Evolutionary conservation across 352 stramenopile genomes (phyloP).

Genomic region (Hyaloperonospora arabidopsidis): DNA sequence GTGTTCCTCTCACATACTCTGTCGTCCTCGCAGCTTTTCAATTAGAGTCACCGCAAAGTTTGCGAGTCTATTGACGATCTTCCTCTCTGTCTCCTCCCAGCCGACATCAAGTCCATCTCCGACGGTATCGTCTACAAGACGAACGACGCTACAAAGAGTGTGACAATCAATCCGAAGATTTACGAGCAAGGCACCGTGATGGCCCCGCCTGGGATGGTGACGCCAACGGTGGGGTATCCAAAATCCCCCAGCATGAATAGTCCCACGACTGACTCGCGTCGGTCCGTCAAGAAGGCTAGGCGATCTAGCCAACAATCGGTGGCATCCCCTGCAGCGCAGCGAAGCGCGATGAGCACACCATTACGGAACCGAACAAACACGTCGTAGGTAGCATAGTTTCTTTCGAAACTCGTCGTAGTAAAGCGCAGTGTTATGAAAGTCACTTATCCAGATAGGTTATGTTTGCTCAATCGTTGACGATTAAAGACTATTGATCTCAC

Average conservation of each 20-base stretch:
- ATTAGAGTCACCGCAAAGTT: no score
- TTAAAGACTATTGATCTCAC: no score
- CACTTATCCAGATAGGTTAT: no score
- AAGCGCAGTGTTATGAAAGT: no score
- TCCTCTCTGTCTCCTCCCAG: no score
- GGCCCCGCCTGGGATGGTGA: conserved; percentile 11
- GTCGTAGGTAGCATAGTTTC: conserved; percentile 18
- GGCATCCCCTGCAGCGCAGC: conserved; percentile 18
- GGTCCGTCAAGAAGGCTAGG: conserved; percentile 27
- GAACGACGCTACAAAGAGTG: conserved; percentile 97
- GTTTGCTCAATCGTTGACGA: no score
- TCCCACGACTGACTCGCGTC: conserved; percentile 18
- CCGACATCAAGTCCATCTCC: no score
- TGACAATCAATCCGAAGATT: conserved; percentile 97
- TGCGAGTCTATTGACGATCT: no score
- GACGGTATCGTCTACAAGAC: conserved; percentile 95
- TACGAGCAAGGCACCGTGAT: conserved; percentile 45
- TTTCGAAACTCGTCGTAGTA: neutral
- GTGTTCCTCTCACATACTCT: no score
- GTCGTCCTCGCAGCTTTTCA: no score
- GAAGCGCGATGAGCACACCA: conserved; percentile 17
- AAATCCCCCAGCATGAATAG: conserved; percentile 20
- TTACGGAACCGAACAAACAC: conserved; percentile 41
- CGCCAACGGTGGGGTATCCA: conserved; percentile 19
- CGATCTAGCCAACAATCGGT: conserved; percentile 28